These are phyloP conservation scores for Mimosa pudica DNA, from an alignment of 306 rosid genomes.

Conservation along the genomic window DNA sequence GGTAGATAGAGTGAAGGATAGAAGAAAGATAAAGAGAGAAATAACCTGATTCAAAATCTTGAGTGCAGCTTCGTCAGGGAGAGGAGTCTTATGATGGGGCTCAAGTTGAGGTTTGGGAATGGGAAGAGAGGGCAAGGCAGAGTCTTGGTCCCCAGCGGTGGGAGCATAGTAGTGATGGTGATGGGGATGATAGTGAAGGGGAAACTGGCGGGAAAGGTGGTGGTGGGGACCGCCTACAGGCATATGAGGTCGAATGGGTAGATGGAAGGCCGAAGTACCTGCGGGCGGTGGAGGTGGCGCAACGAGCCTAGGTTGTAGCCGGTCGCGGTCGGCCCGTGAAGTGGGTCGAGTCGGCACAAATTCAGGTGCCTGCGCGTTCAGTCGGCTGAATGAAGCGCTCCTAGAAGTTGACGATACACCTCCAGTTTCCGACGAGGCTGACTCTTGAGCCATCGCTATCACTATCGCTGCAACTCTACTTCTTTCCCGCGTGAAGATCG, in stretches of 20 bases:
- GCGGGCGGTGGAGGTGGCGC: slow-evolving; percentile 55
- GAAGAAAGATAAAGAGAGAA: slow-evolving; percentile 8
- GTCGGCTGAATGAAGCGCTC: slow-evolving; percentile 70
- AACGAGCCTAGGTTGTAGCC: slow-evolving; percentile 45
- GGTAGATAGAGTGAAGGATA: neutral
- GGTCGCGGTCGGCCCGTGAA: slow-evolving; percentile 56
- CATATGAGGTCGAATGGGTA: slow-evolving; percentile 57
- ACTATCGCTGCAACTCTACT: too few relatives aligned
- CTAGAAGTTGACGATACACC: slow-evolving; percentile 45
- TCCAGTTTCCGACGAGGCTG: slow-evolving; percentile 39
- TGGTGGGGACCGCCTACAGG: slow-evolving; percentile 53
- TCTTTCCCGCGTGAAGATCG: too few relatives aligned
- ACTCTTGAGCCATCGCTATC: slow-evolving; percentile 57
- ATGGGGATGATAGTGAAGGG: slow-evolving; percentile 59
- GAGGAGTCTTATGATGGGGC: slow-evolving; percentile 47
- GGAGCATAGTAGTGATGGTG: slow-evolving; percentile 48
- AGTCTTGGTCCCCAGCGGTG: slow-evolving; percentile 47
- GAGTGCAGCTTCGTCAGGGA: slow-evolving; percentile 63
- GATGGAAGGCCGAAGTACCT: slow-evolving; percentile 51
- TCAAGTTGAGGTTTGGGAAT: slow-evolving; percentile 46
- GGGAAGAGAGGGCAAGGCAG: slow-evolving; percentile 40
- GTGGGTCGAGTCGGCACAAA: slow-evolving; percentile 69
- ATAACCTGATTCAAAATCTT: slow-evolving; percentile 88
- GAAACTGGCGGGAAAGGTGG: slow-evolving; percentile 51
- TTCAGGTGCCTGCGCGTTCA: slow-evolving; percentile 93